Evolutionary conservation across 176 grass and related monocot species (phyloP).

Genomic region (Pontederia crassipes): DNA sequence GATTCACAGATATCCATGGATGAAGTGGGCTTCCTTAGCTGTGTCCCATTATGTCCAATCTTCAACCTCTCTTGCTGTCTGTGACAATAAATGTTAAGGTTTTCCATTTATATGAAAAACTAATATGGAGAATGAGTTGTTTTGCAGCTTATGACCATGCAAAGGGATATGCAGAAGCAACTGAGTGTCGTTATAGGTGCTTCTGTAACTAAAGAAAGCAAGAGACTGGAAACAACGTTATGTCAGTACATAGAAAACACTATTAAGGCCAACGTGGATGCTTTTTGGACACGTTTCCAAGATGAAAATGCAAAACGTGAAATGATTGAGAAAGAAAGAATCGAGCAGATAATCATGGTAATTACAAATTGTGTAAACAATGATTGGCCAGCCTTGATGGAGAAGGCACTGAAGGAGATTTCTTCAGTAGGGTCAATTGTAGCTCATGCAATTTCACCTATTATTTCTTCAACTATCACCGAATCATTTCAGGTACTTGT

Average conservation of each 20-base stretch:
- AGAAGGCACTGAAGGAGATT: conserved; percentile 74
- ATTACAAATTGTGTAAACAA: conserved; percentile 64
- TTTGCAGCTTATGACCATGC: conserved; percentile 63
- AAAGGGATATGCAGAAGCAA: conserved; percentile 78
- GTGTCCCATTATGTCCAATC: no score
- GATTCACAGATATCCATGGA: no score
- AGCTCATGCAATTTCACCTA: conserved; percentile 56
- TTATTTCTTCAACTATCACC: conserved; percentile 62
- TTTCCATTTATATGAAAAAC: background rate
- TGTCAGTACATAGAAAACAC: conserved; percentile 73
- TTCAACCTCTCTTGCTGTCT: no score
- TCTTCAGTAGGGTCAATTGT: conserved; percentile 45
- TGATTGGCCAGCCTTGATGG: conserved; percentile 59
- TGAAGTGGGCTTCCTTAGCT: no score
- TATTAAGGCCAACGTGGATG: conserved; percentile 71
- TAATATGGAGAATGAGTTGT: background rate
- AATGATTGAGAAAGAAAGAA: conserved; percentile 66
- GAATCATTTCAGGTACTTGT: conserved; percentile 74
- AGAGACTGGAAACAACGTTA: conserved; percentile 62
- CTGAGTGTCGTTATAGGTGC: conserved; percentile 43
- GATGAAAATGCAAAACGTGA: conserved; percentile 80
- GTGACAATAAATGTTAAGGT: no score
- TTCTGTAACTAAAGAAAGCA: conserved; percentile 79
- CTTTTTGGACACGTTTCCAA: conserved; percentile 70
- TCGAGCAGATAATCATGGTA: conserved; percentile 60